Base-by-base conservation (phyloP, 2,329 filamentous ascomycete species). In the Nemania diffusa region DNA sequence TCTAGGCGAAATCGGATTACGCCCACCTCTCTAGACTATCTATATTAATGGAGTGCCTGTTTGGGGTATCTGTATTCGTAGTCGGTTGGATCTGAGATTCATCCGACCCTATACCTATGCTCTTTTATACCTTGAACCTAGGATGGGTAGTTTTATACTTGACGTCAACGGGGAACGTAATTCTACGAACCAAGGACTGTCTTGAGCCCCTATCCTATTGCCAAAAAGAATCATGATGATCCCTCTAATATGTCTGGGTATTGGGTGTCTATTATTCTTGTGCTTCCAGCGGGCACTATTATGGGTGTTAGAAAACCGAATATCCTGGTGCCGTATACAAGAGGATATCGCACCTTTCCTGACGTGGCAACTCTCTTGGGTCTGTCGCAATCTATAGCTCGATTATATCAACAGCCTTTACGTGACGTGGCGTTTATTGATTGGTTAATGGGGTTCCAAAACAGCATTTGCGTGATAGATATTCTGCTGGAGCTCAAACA, bases 401-500 rank as follows among this genome's bases (percentile, higher is more conserved):
- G 22, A 40, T 40, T 55, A 52, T 46, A 58, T 40, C 34, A 24
- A 52, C 22, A 40, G n/a, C 22, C n/a, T 42, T 34, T 20, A 24
- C 8, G 20, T 17, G 13, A n/a, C 22, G 32, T 17, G 20, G 20
- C 13, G 20, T 44, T 20, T 37, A 17, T 32, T 7, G 17, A n/a
- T 44, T 40, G 9, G 44, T 27, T 26, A 27, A 55, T 27, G 22
- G 5, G 20, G 8, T 51, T 32, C 34, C 27, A 13, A 11, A 59
- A 5, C 22, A 17, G 58, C 24, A 11, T 52, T 62, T 24, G 40
- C 15, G 34, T 46, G 27, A 26, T 53, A 22, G 13, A 26, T 20
- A 22, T 26, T 46, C 42, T 52, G 34, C 13, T 37, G 17, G 1
- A 15, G 50, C 17, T 73, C 70, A 74, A 46, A 74, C 71, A 48